These are phyloP conservation scores for Picea engelmannii DNA, from an alignment of 83 land plant genomes.

Conservation along the genomic window DNA sequence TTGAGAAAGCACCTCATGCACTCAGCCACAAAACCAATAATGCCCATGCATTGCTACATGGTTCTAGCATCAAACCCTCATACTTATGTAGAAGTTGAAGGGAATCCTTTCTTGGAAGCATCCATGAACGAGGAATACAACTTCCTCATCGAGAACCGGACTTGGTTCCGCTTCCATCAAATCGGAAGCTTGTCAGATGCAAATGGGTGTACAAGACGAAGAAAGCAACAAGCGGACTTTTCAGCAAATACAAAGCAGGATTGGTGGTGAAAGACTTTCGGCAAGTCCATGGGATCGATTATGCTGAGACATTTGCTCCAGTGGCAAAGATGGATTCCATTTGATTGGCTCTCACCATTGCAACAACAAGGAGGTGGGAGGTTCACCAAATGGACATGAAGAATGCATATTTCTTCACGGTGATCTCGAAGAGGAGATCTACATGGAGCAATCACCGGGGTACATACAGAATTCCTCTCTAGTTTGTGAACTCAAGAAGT, in stretches of 20 bases:
- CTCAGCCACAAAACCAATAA: too few species aligned
- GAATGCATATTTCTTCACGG: not conserved
- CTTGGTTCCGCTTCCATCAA: not conserved
- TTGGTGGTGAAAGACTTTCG: not conserved
- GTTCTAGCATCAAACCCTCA: too few species aligned
- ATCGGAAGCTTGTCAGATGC: not conserved
- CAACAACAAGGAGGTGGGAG: not conserved
- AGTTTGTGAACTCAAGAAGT: too few species aligned
- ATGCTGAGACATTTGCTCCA: too few species aligned
- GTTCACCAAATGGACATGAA: not conserved
- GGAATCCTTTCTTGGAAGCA: too few species aligned
- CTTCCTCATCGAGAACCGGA: not conserved
- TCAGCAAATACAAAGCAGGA: not conserved
- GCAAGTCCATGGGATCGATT: not conserved
- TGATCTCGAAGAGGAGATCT: too few species aligned
- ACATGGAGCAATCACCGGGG: not conserved
- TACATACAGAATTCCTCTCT: not conserved
- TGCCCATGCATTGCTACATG: too few species aligned
- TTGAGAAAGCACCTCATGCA: too few species aligned
- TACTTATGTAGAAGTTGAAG: too few species aligned
- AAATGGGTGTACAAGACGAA: not conserved
- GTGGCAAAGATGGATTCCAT: too few species aligned
- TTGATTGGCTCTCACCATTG: not conserved
- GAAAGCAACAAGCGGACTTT: not conserved
- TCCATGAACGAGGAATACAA: not conserved